Conservation (phyloP, 768 basidiomycete genomes). For the Termitomyces sp. region DNA sequence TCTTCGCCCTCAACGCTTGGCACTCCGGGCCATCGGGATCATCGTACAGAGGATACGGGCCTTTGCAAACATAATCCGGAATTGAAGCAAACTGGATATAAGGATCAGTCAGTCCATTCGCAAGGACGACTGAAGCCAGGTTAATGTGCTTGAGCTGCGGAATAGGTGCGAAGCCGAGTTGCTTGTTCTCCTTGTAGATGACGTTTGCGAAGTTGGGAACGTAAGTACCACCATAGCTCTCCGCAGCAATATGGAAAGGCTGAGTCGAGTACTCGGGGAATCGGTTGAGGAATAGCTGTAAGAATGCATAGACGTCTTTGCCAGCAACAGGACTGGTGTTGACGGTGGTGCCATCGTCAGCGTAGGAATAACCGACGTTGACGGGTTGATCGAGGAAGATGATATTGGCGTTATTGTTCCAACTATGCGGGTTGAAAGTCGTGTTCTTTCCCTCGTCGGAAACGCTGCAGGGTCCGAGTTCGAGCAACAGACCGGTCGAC, state of each 20-base stretch:
- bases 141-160: constrained; percentile 70
- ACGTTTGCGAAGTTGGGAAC: constrained; percentile 83
- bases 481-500: constrained; percentile 84
- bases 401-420: constrained; percentile 80
- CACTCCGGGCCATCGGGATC: constrained; percentile 70
- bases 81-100: constrained; percentile 77
- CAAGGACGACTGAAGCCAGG: constrained; percentile 80
- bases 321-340: constrained; percentile 83
- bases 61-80: constrained; percentile 81
- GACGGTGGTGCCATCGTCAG: constrained; percentile 70
- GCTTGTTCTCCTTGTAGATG: constrained; percentile 78
- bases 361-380: constrained; percentile 89
- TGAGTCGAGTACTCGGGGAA: constrained; percentile 70
- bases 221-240: constrained; percentile 79
- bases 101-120: constrained; percentile 86
- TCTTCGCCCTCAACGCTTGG: constrained; percentile 56
- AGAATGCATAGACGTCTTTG: constrained; percentile 85
- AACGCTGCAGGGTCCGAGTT: constrained; percentile 87
- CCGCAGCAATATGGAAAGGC: constrained; percentile 79
- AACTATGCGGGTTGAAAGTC: constrained; percentile 75
- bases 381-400: constrained; percentile 83
- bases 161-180: constrained; percentile 40
- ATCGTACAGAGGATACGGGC: constrained; percentile 79
- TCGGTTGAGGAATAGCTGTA: constrained; percentile 75
- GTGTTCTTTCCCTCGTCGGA: constrained; percentile 67